Percentiles rank a stretch among this genome's conserved stretches.
Evolutionary conservation across 805 yeast genomes (phyloP).

Genomic region (Metschnikowia matae): DNA sequence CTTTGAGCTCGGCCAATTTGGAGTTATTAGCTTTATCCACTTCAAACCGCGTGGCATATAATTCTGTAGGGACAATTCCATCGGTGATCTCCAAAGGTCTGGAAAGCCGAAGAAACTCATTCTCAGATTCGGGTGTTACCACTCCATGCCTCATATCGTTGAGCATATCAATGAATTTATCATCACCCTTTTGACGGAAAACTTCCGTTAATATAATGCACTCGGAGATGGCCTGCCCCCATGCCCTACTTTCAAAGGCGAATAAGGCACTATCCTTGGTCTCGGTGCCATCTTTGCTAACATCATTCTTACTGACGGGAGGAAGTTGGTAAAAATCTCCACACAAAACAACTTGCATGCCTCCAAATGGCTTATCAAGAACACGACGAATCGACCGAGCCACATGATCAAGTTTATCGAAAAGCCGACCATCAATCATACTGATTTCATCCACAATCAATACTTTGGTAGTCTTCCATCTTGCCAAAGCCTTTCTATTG

Average conservation of each 20-base stretch:
- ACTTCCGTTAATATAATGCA: conserved; percentile 74
- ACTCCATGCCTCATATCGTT: conserved; percentile 77
- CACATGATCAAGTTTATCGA: conserved; percentile 68
- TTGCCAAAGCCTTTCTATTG: conserved; percentile 38
- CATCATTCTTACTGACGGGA: conserved; percentile 55
- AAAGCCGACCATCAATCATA: conserved; percentile 79
- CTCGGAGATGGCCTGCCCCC: conserved; percentile 60
- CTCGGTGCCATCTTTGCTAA: conserved; percentile 25
- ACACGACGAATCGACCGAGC: conserved; percentile 57
- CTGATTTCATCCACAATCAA: conserved; percentile 90
- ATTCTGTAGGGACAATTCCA: conserved; percentile 84
- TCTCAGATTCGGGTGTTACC: conserved; percentile 46
- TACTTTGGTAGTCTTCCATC: conserved; percentile 69
- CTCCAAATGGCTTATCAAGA: conserved; percentile 74
- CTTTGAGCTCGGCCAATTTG: conserved; percentile 40
- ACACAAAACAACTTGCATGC: conserved; percentile 80
- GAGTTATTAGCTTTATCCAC: conserved; percentile 70
- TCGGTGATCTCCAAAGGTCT: conserved; percentile 58
- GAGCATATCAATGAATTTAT: conserved; percentile 68
- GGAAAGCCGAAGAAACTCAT: conserved; percentile 49
- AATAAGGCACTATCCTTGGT: conserved; percentile 35
- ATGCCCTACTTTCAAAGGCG: conserved; percentile 70
- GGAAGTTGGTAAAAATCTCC: conserved; percentile 98
- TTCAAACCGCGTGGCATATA: conserved; percentile 81
- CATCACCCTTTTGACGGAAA: conserved; percentile 84